Conservation (phyloP, 768 basidiomycete genomes). For the Xerocomellus chrysenteron region DNA sequence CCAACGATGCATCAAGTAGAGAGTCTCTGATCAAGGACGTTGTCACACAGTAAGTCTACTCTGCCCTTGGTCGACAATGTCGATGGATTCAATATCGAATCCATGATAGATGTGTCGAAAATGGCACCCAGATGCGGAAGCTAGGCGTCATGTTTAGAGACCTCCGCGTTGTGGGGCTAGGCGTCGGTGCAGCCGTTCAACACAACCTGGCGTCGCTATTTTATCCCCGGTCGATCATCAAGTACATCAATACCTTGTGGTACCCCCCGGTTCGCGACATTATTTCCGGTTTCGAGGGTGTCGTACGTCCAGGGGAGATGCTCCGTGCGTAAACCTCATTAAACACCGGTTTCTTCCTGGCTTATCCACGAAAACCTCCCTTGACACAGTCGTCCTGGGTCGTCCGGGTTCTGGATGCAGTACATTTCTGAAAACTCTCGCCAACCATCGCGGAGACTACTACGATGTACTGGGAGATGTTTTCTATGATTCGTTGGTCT, state of each 20-base stretch:
- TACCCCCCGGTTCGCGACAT: constrained; percentile 68
- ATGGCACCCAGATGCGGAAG: constrained; percentile 36
- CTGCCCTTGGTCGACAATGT: neutral
- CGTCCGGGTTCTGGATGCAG: constrained; percentile 67
- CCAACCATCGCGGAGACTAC: constrained; percentile 45
- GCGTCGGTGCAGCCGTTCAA: constrained; percentile 43
- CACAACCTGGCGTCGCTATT: constrained; percentile 53
- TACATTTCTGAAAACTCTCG: constrained; percentile 51
- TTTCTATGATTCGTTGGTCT: constrained; percentile 45
- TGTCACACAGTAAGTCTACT: constrained; percentile 9
- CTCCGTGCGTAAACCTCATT: constrained; percentile 50
- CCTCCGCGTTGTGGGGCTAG: constrained; percentile 52
- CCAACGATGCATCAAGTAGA: constrained; percentile 4
- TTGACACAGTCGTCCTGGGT: constrained; percentile 68
- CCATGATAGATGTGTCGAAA: constrained; percentile 31
- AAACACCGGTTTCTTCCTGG: neutral
- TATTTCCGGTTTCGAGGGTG: constrained; percentile 60
- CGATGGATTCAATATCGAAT: neutral
- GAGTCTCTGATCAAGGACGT: constrained; percentile 17
- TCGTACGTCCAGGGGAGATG: constrained; percentile 73
- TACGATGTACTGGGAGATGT: constrained; percentile 42
- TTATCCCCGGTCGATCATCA: constrained; percentile 41
- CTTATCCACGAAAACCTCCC: neutral
- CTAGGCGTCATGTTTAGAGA: constrained; percentile 53
- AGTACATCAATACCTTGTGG: constrained; percentile 41